Base-by-base conservation (phyloP, 1,284 basidiomycete species). In the Stygiomarasmius scandens region DNA sequence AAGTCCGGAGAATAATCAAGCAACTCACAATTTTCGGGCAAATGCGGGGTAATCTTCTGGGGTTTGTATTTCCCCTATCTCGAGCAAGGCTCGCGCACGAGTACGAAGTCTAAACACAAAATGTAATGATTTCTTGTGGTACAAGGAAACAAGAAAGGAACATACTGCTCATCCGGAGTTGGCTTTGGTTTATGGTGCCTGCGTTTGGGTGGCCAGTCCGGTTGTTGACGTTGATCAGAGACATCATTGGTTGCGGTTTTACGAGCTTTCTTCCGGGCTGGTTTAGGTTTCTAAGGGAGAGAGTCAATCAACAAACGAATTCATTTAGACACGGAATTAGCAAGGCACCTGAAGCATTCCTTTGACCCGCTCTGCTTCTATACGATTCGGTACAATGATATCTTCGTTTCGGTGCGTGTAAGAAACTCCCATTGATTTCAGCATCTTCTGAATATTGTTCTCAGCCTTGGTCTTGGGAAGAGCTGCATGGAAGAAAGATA, bases 351-450 rank as follows among this genome's bases (percentile, higher is more conserved):
- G 73, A n/a, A 87, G 67, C 2, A 80, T 79, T 24, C 75, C 78
- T 58, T 78, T 79, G 2, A 84, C 78, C 38, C 84, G 78, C 58
- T 84, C 80, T 52, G 84, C 82, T 64, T 90, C 89, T 34, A 92
- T 83, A 3, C 77, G 78, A 65, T 83, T 92, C n/a, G 85, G 81
- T 3, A 77, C 74, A 12, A 92, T 74, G 12, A 92, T 74, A n/a
- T 85, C 80, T 47, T 90, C 85, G 58, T 92, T 92, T 24, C 80
- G 78, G 65, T 92, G 89, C 24, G 79, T 88, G 61, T 92, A 92
- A 54, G 76, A 79, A 4, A 90, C 79, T 9, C 87, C 86, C 23
- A 83, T 76, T 8, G 77, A 75, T 55, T 76, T 79, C n/a, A 91
- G 73, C 1, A 83, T 82, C 62, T 75, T 80, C 60, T 84, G 77